Percentiles rank a stretch among this genome's conserved stretches.
Evolutionary conservation across 148 eudicot species (phyloP).

Genomic region (Hydrangea macrophylla): DNA sequence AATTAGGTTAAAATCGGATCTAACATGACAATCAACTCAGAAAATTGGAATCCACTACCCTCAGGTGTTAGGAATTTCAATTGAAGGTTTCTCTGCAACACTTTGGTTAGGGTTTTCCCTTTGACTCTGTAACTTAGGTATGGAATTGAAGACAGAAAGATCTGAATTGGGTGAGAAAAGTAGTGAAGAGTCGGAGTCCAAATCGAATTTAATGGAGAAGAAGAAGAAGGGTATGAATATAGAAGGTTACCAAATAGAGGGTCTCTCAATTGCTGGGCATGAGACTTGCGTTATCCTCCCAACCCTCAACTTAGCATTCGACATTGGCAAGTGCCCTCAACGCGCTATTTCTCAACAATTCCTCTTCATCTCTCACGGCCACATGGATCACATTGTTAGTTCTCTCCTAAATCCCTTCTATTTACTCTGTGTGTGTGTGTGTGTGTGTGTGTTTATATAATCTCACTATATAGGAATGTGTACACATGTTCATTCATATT

Average conservation of each 20-base stretch:
- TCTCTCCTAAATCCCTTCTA: no score
- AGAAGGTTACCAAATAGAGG: slow-evolving; percentile 57
- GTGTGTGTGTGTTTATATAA: neutral
- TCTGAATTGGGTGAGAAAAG: neutral
- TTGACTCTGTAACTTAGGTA: neutral
- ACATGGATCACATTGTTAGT: slow-evolving; percentile 90
- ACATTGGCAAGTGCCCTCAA: slow-evolving; percentile 89
- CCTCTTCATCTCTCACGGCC: slow-evolving; percentile 88
- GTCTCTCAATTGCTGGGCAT: slow-evolving; percentile 75
- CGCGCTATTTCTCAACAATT: slow-evolving; percentile 76
- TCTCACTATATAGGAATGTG: neutral
- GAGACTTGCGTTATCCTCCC: slow-evolving; percentile 82
- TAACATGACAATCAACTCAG: no score
- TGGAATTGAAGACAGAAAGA: neutral
- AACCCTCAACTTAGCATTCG: slow-evolving; percentile 70
- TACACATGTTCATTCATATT: no score
- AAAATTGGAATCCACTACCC: no score
- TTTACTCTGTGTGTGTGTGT: neutral
- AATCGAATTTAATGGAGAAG: slow-evolving; percentile 7
- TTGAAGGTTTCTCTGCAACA: no score
- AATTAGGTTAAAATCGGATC: no score
- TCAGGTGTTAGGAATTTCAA: no score
- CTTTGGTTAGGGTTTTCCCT: no score
- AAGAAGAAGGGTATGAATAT: slow-evolving; percentile 23
- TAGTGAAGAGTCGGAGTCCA: neutral